A percentile compares a stretch with the other conserved stretches of the same genome.
These are phyloP conservation scores for Podila minutissima DNA, from an alignment of 192 early-diverging fungal genomes.

Conservation along the genomic window DNA sequence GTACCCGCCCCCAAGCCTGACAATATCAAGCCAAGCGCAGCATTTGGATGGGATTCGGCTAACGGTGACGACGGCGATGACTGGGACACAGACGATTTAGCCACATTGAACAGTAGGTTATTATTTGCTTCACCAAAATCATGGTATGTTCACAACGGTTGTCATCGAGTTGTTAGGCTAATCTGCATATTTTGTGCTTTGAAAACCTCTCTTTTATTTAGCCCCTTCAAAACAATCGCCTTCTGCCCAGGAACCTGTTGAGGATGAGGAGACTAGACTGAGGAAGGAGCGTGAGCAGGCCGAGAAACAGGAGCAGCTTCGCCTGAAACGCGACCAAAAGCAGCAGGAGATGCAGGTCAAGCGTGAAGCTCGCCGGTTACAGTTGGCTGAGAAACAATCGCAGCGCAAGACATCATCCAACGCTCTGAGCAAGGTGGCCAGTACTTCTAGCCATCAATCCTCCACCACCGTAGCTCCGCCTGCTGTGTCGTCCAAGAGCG, in stretches of 20 bases:
- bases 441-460: neutral
- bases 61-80: conserved; percentile 35
- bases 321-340: conserved; percentile 45
- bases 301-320: conserved; percentile 46
- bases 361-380: conserved; percentile 40
- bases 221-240: conserved; percentile 17
- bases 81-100: conserved; percentile 33
- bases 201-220: neutral
- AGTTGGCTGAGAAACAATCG: conserved; percentile 40
- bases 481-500: conserved; percentile 7
- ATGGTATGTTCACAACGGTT: too few relatives aligned
- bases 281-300: conserved; percentile 26
- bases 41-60: conserved; percentile 35
- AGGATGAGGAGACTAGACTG: conserved; percentile 21
- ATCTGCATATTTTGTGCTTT: neutral
- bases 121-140: neutral
- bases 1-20: neutral
- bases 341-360: conserved; percentile 50
- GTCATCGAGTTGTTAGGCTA: too few relatives aligned
- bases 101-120: conserved; percentile 27
- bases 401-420: conserved; percentile 22
- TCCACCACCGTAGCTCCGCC: neutral
- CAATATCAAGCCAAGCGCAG: neutral
- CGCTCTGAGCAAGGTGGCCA: conserved; percentile 3
- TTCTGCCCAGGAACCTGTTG: conserved; percentile 9